A percentile compares a stretch with the other conserved stretches of the same genome.
These are phyloP conservation scores for Fusarium ramigenum DNA, from an alignment of 2,329 filamentous ascomycete genomes.

Conservation along the genomic window DNA sequence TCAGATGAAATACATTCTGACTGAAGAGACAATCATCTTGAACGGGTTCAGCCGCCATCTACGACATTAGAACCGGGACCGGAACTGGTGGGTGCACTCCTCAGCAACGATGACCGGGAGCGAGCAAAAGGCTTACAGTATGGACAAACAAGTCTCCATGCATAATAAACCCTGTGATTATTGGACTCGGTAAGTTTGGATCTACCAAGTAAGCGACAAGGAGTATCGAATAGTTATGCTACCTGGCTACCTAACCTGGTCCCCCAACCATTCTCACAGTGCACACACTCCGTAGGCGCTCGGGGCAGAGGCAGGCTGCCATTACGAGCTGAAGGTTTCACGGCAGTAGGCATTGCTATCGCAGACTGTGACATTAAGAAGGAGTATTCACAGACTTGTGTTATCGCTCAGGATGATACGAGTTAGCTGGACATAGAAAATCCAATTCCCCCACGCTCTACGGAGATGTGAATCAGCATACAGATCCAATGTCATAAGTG, in stretches of 20 bases:
- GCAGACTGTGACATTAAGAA: background rate
- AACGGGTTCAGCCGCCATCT: background rate
- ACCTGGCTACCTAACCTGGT: constrained; percentile 5
- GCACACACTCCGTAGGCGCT: background rate
- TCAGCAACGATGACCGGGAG: constrained; percentile 1
- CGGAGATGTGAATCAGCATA: constrained; percentile 6
- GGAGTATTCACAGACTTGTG: constrained; percentile 7
- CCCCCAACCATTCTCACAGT: background rate
- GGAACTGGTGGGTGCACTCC: constrained; percentile 1
- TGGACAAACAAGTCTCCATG: constrained; percentile 1
- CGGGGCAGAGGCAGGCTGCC: constrained; percentile 18
- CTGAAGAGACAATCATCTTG: background rate
- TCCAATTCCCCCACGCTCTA: constrained; percentile 7
- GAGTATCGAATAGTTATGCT: constrained; percentile 9
- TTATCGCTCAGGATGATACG: constrained; percentile 13
- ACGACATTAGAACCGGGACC: background rate
- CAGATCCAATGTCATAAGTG: background rate
- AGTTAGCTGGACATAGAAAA: constrained; percentile 1
- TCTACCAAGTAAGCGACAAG: background rate
- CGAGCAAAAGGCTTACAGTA: background rate
- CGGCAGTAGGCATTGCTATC: constrained; percentile 18
- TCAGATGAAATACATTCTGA: background rate
- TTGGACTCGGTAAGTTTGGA: background rate
- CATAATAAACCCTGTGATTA: constrained; percentile 8
- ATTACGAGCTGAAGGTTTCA: constrained; percentile 1